Base-by-base conservation (phyloP, 2,329 filamentous ascomycete species). In the Phialophora verrucosa region DNA sequence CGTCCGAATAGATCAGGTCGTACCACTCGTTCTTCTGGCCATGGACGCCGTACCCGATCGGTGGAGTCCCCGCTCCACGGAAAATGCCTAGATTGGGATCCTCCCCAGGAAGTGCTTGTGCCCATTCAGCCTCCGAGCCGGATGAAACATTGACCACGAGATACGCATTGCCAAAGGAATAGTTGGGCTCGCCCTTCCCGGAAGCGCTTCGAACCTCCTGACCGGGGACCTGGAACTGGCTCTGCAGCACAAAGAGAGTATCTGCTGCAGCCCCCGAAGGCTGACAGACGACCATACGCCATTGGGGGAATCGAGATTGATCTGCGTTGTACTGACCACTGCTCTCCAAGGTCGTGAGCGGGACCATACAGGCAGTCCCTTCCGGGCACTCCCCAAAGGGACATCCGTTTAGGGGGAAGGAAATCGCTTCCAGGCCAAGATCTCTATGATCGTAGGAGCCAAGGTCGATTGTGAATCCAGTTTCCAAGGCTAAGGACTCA, bases 1-100 rank as follows among this genome's bases (percentile, higher is more conserved):
- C 57, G 7, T 59, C 27, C 57, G 57, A 59, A 17, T 31, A 59
- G 5, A 59, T 23, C 11, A 59, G 27, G n/a, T 50, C 57, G 35
- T 59, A 59, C 57, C 57, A 59, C 35, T 59, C 57, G 57, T 59
- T 59, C 12, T 50, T 59, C 17, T 49, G 57, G 25, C 57, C 57
- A 17, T 59, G 57, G 10, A 59, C 57, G 42, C 57, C 47, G 25
- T 47, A 59, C 12, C n/a, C 57, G 27, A 59, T 14, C 17, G 57
- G 57, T 12, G 35, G 38, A 10, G 57, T 59, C 10, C 57, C 57
- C 12, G 20, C 57, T 5, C 57, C 57, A 0, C 57, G n/a, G 38
- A 59, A 50, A n/a, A 59, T 59, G 10, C 57, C 57, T 20, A 20
- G 27, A n/a, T 59, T 59, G 25, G 57, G 35, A 49, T 59, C 57